These are phyloP conservation scores for Penicillium waksmanii DNA, from an alignment of 495 filamentous ascomycete species.

Conservation along the genomic window DNA sequence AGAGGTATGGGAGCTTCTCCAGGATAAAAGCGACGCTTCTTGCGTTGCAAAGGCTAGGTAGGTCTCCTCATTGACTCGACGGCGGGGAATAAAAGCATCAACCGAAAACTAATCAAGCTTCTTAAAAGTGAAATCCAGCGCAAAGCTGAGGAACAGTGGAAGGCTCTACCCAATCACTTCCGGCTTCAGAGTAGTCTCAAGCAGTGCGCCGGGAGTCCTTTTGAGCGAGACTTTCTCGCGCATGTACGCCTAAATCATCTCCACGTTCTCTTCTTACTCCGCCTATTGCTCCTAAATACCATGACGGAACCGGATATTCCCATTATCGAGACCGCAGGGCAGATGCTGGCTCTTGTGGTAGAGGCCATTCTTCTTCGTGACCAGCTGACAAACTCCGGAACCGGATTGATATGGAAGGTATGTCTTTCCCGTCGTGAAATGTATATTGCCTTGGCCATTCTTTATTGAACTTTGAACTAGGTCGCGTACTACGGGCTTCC, in stretches of 20 bases:
- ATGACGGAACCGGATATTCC: constrained; percentile 37
- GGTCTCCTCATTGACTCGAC: background rate
- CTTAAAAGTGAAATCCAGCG: constrained; percentile 26
- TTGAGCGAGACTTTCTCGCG: constrained; percentile 40
- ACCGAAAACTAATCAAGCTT: background rate
- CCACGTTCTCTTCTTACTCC: constrained; percentile 44
- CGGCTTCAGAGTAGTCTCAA: constrained; percentile 33
- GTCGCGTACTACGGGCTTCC: constrained; percentile 47
- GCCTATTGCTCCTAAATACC: constrained; percentile 34
- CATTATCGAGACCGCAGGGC: constrained; percentile 34
- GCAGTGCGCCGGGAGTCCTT: constrained; percentile 27
- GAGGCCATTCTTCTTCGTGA: constrained; percentile 43
- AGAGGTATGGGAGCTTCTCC: constrained; percentile 42
- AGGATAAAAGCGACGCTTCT: constrained; percentile 33
- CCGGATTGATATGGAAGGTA: constrained; percentile 49
- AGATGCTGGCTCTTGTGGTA: constrained; percentile 43
- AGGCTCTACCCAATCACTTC: constrained; percentile 32
- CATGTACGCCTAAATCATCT: constrained; percentile 44
- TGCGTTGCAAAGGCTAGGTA: constrained; percentile 30
- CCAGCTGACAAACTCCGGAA: constrained; percentile 44
- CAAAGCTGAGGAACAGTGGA: constrained; percentile 32
- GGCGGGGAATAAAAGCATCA: background rate
- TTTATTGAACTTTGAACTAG: constrained; percentile 18
- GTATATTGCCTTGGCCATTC: background rate
- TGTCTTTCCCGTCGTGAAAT: background rate